Evolutionary conservation across 2,329 filamentous ascomycete species (phyloP).

Genomic region (Paracoccidioides lutzii): DNA sequence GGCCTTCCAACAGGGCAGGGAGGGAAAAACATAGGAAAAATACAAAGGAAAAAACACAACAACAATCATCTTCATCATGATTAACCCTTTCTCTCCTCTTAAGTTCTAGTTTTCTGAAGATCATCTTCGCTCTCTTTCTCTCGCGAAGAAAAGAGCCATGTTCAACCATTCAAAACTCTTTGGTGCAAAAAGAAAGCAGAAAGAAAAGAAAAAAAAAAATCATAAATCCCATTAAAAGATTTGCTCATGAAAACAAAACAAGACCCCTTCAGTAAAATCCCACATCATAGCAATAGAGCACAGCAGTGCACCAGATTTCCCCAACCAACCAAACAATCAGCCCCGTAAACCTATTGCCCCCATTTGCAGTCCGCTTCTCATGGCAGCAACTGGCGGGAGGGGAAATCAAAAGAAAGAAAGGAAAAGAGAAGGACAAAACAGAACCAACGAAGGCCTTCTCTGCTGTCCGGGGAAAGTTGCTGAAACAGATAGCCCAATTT

Average conservation of each 20-base stretch:
- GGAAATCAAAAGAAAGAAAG: no score
- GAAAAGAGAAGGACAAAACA: no score
- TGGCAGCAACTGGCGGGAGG: no score
- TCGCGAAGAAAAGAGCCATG: no score
- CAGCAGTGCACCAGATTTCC: no score
- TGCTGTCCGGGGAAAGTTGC: neutral
- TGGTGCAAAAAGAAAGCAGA: neutral
- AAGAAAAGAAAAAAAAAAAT: neutral
- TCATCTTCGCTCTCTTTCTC: no score
- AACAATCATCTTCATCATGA: neutral
- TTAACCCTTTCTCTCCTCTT: neutral
- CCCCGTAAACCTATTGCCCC: neutral
- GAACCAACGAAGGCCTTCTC: no score
- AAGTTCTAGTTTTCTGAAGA: neutral
- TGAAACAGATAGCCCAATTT: neutral
- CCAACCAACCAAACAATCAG: neutral
- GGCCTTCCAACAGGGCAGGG: constrained; percentile 13
- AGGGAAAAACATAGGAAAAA: constrained; percentile 10
- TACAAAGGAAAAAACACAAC: constrained; percentile 7
- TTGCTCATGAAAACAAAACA: neutral
- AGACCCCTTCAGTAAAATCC: neutral
- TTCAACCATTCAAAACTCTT: no score
- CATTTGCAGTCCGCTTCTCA: no score
- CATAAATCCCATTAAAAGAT: neutral
- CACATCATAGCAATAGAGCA: no score